These are phyloP conservation scores for Calonectria honghensis DNA, from an alignment of 2,329 filamentous ascomycete genomes.

Conservation along the genomic window DNA sequence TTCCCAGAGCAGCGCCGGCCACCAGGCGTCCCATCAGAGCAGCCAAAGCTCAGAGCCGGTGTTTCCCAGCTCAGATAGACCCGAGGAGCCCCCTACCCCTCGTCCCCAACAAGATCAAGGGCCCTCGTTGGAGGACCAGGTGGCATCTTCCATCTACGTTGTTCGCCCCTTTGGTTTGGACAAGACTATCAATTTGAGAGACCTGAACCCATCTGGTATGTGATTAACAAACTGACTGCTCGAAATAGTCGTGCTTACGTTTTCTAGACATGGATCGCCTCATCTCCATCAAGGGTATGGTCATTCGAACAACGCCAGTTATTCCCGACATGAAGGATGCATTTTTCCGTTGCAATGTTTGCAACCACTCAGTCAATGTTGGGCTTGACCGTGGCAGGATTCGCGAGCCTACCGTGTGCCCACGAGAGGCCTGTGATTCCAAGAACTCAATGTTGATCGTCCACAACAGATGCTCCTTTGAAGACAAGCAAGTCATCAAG, in stretches of 20 bases:
- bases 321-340: slow-evolving; percentile 99
- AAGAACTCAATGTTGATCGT: slow-evolving; percentile 99
- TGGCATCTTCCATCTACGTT: slow-evolving; percentile 86
- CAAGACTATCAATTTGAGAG: slow-evolving; percentile 90
- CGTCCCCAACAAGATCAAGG: slow-evolving; percentile 66
- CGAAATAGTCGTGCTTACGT: slow-evolving; percentile 39
- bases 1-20: slow-evolving; percentile 74
- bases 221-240: background rate
- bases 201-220: slow-evolving; percentile 88
- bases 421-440: slow-evolving; percentile 85
- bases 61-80: slow-evolving; percentile 86
- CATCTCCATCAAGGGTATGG: slow-evolving; percentile 94
- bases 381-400: slow-evolving; percentile 97
- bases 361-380: slow-evolving; percentile 92
- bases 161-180: slow-evolving; percentile 94
- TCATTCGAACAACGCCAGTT: slow-evolving; percentile 95
- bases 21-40: slow-evolving; percentile 66
- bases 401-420: slow-evolving; percentile 92
- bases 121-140: slow-evolving; percentile 84
- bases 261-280: slow-evolving; percentile 91
- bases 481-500: slow-evolving; percentile 99
- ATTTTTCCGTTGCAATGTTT: slow-evolving; percentile 96
- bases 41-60: slow-evolving; percentile 83
- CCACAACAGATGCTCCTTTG: slow-evolving; percentile 95
- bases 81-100: slow-evolving; percentile 66